Conservation (phyloP, 2,329 filamentous ascomycete genomes). For the Cryphonectria radicalis region DNA sequence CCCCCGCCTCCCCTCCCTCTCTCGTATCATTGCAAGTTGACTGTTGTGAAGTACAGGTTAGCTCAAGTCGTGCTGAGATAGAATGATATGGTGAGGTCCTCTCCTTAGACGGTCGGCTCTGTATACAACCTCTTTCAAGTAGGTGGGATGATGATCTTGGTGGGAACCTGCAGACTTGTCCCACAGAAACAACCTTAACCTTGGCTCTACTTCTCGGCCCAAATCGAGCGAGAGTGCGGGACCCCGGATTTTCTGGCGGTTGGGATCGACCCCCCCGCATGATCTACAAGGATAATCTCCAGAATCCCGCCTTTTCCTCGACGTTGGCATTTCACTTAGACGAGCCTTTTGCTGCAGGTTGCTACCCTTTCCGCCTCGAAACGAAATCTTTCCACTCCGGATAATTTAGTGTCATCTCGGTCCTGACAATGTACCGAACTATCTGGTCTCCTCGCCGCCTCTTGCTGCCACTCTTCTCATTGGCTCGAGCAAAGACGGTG, state of each 20-base stretch:
- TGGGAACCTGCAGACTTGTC: slow-evolving; percentile 2
- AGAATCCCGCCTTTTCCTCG: background rate
- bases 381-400: slow-evolving; percentile 12
- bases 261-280: slow-evolving; percentile 7
- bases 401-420: slow-evolving; percentile 21
- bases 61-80: background rate
- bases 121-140: background rate
- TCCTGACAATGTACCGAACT: slow-evolving; percentile 27
- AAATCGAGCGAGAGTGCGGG: slow-evolving; percentile 17
- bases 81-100: background rate
- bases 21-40: background rate
- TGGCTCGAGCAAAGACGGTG: slow-evolving; percentile 5
- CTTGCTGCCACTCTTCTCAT: slow-evolving; percentile 3
- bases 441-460: slow-evolving; percentile 4
- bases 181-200: slow-evolving; percentile 8
- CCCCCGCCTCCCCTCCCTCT: background rate
- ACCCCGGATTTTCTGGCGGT: slow-evolving; percentile 10
- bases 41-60: background rate
- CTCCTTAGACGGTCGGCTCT: background rate
- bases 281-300: slow-evolving; percentile 13
- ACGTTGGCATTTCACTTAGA: background rate
- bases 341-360: background rate
- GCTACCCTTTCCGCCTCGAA: background rate
- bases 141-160: background rate
- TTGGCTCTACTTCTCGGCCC: slow-evolving; percentile 9